Percentiles rank a stretch among this genome's conserved stretches.
Conservation (phyloP, 2,329 filamentous ascomycete species). For the Blumeriella jaapii region DNA sequence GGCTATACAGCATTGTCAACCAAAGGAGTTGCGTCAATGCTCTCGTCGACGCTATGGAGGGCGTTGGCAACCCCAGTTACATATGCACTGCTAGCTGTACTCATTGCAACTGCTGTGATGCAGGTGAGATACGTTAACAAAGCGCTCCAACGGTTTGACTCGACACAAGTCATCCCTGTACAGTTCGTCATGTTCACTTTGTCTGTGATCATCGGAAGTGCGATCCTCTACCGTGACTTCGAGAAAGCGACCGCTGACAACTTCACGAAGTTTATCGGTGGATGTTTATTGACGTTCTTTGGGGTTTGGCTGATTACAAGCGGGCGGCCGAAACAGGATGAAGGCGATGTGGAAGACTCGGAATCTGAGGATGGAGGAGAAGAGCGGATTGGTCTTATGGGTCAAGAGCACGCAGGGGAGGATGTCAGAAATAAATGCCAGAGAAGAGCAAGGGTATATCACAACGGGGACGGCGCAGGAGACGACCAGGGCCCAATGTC, state of each 20-base stretch:
- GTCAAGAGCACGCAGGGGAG: constrained; percentile 34
- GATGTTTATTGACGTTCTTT: constrained; percentile 84
- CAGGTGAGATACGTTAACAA: constrained; percentile 96
- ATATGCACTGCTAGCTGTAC: constrained; percentile 69
- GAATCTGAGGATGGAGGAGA: constrained; percentile 49
- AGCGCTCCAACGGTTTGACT: constrained; percentile 83
- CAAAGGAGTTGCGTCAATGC: constrained; percentile 89
- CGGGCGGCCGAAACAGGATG: constrained; percentile 51
- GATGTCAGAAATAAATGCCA: constrained; percentile 7
- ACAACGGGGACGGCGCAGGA: constrained; percentile 13
- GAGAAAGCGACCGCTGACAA: constrained; percentile 65
- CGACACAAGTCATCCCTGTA: constrained; percentile 93
- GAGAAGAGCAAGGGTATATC: constrained; percentile 5
- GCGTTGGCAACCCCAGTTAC: constrained; percentile 87
- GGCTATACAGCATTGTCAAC: constrained; percentile 96
- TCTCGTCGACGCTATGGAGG: constrained; percentile 81
- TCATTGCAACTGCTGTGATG: constrained; percentile 80
- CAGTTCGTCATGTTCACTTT: constrained; percentile 97
- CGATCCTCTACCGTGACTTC: constrained; percentile 88
- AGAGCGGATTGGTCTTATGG: constrained; percentile 48
- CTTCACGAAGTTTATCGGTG: constrained; percentile 75
- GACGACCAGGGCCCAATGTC: constrained; percentile 9
- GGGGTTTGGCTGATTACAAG: constrained; percentile 97
- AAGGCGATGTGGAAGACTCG: constrained; percentile 50
- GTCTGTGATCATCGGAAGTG: constrained; percentile 88